A percentile compares a stretch with the other conserved stretches of the same genome.
phyloP scores from a whole-genome alignment of 2,329 filamentous ascomycete species.

The Cyphellophora europaea region DNA sequence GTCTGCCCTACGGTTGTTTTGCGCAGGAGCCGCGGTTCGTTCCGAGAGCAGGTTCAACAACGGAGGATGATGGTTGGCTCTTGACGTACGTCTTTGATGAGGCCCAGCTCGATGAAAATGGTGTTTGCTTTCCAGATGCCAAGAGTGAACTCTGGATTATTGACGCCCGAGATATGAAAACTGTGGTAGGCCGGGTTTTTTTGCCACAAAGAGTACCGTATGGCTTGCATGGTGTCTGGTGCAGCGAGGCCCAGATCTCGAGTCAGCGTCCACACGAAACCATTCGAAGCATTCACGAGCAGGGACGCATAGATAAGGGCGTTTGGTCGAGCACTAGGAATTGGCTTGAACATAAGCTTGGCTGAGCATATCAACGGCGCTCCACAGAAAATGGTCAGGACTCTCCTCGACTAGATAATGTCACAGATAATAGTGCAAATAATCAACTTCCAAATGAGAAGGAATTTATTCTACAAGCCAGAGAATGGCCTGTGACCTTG shows the following conservation, averaged over 20 bases:
- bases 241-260: constrained; percentile 42
- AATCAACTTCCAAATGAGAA: no score
- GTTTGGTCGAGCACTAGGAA: no score
- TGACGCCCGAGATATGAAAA: constrained; percentile 53
- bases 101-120: constrained; percentile 46
- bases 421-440: no score
- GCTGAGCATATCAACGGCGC: no score
- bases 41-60: constrained; percentile 28
- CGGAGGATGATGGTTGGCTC: constrained; percentile 59
- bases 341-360: no score
- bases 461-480: no score
- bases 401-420: no score
- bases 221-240: constrained; percentile 57
- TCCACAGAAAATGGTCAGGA: no score
- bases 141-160: constrained; percentile 60
- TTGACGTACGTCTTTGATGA: constrained; percentile 65
- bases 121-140: constrained; percentile 35
- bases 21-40: constrained; percentile 62
- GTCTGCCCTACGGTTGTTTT: constrained; percentile 50
- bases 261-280: constrained; percentile 35
- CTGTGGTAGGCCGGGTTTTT: constrained; percentile 48
- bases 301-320: constrained; percentile 2
- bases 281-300: constrained; percentile 13
- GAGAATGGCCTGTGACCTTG: no score
- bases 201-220: constrained; percentile 62